Conservation (phyloP, 257 asterid genomes). For the Galeopsis tetrahit region DNA sequence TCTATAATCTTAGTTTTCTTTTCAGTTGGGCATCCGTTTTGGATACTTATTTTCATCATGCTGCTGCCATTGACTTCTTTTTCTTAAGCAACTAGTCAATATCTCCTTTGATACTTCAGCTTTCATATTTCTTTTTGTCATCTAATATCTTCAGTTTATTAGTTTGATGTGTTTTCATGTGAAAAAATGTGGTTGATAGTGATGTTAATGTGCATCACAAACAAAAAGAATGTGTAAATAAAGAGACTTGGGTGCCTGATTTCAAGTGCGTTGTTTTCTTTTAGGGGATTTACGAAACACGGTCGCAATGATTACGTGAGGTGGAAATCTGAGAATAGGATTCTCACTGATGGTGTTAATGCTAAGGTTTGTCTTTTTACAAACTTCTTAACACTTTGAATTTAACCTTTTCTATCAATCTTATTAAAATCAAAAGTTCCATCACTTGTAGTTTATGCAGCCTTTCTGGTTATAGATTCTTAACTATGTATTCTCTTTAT, state of each 20-base stretch:
- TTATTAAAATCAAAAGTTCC: background rate
- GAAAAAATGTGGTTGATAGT: background rate
- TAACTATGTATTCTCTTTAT: background rate
- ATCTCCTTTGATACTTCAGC: too few relatives aligned
- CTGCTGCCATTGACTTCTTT: too few relatives aligned
- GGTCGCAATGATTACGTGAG: conserved; percentile 35
- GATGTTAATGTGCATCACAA: background rate
- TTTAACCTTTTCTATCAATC: background rate
- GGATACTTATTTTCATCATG: too few relatives aligned
- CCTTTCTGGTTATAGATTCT: background rate
- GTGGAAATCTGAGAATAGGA: conserved; percentile 36
- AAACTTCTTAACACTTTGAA: background rate
- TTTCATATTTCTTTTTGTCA: too few relatives aligned
- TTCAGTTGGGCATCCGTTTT: background rate
- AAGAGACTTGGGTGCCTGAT: too few relatives aligned
- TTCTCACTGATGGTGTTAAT: conserved; percentile 36
- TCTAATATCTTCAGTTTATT: too few relatives aligned
- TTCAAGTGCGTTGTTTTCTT: background rate
- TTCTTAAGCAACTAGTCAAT: too few relatives aligned
- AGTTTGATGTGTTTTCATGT: too few relatives aligned
- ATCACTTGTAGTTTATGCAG: too few relatives aligned
- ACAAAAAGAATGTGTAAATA: too few relatives aligned
- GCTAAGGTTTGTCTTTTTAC: conserved; percentile 37
- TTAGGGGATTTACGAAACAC: conserved; percentile 40
- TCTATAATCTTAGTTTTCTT: background rate